These are phyloP conservation scores for Vitis rupestris DNA, from an alignment of 164 flowering plant species.

Conservation along the genomic window DNA sequence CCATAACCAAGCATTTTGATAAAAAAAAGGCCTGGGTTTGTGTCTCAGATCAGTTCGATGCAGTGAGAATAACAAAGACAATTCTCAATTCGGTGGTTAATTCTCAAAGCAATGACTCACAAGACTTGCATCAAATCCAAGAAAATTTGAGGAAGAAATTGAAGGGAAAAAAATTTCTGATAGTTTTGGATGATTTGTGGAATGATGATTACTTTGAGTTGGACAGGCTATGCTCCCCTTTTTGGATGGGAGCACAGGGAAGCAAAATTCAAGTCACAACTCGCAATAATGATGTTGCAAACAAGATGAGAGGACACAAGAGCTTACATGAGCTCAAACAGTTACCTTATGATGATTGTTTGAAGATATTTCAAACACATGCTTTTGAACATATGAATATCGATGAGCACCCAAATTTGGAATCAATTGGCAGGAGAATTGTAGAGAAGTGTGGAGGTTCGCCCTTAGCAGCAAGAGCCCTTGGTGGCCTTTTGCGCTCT, in stretches of 20 bases:
- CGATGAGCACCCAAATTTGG: not conserved
- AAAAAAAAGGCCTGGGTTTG: no score
- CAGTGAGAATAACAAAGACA: no score
- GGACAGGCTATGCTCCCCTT: not conserved
- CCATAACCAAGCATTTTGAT: no score
- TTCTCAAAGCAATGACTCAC: no score
- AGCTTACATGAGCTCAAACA: not conserved
- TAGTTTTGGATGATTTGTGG: constrained; percentile 27
- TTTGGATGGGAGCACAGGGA: constrained; percentile 7
- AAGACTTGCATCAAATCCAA: not conserved
- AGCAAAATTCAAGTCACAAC: constrained; percentile 21
- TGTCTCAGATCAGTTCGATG: no score
- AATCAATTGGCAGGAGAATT: constrained; percentile 19
- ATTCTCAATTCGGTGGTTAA: no score
- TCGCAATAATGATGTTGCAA: constrained; percentile 8
- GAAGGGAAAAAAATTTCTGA: constrained; percentile 8
- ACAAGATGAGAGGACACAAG: not conserved
- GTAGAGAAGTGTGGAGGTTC: constrained; percentile 14
- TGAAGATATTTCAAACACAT: constrained; percentile 3
- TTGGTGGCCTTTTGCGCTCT: constrained; percentile 15
- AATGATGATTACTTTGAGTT: constrained; percentile 3
- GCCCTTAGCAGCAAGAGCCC: constrained; percentile 13
- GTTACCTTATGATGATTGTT: constrained; percentile 6
- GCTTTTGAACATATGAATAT: constrained; percentile 1
- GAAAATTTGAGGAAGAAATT: not conserved